These are phyloP conservation scores for Tolypocladium ovalisporum DNA, from an alignment of 2,329 filamentous ascomycete species.

Conservation along the genomic window DNA sequence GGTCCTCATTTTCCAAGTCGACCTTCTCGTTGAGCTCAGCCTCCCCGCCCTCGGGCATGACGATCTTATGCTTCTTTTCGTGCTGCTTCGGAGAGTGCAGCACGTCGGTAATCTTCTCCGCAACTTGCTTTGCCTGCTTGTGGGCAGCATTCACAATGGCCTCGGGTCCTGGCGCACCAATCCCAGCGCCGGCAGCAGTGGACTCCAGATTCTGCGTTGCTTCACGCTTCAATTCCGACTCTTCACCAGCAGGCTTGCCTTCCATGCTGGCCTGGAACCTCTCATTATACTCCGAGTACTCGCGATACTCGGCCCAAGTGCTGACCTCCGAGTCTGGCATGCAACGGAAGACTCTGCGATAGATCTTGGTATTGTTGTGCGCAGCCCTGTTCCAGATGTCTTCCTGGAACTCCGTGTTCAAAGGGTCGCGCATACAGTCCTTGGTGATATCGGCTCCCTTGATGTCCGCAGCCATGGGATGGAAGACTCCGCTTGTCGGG, in stretches of 20 bases:
- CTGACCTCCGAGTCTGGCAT: constrained; percentile 93
- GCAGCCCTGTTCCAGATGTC: constrained; percentile 82
- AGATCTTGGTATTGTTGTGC: constrained; percentile 91
- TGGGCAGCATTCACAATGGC: constrained; percentile 23
- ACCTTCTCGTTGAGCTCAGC: constrained; percentile 22
- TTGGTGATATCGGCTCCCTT: constrained; percentile 64
- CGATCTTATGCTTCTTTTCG: constrained; percentile 20
- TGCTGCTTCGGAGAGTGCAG: constrained; percentile 8
- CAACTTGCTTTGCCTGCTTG: constrained; percentile 21
- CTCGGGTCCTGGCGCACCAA: constrained; percentile 30
- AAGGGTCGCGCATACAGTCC: constrained; percentile 89
- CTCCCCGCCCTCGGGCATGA: constrained; percentile 18
- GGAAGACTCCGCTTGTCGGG: constrained; percentile 30
- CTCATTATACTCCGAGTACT: constrained; percentile 66
- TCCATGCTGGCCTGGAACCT: constrained; percentile 62
- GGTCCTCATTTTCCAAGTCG: background rate
- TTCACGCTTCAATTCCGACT: constrained; percentile 35
- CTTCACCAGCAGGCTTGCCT: constrained; percentile 38
- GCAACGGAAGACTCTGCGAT: constrained; percentile 85
- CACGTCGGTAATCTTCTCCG: constrained; percentile 18
- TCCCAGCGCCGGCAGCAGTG: constrained; percentile 26
- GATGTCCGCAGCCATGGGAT: constrained; percentile 56
- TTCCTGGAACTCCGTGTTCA: constrained; percentile 72
- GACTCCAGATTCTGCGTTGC: constrained; percentile 16
- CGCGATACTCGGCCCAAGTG: constrained; percentile 87